Conservation (phyloP, 805 yeast genomes). For the Martiniozyma abietophila region DNA sequence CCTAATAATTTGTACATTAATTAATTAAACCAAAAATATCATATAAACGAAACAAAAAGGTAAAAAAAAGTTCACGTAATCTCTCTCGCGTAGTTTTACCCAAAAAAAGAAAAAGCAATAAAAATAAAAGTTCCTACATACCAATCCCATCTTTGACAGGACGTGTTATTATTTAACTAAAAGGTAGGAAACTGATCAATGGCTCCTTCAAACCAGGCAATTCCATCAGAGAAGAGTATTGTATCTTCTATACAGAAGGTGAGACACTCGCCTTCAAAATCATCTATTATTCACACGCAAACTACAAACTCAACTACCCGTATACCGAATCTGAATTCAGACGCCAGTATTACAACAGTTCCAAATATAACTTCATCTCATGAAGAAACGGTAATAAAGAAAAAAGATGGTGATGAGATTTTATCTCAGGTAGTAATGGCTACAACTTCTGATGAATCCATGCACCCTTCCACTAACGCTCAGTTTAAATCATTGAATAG, state of each 20-base stretch:
- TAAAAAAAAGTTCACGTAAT: no score
- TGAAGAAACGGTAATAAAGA: neutral
- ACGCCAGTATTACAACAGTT: neutral
- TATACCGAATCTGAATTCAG: neutral
- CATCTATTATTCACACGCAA: conserved; percentile 4
- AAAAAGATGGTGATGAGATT: neutral
- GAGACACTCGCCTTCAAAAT: conserved; percentile 5
- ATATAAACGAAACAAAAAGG: no score
- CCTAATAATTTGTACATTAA: no score
- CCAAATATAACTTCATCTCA: no score
- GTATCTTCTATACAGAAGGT: conserved; percentile 5
- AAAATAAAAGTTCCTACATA: no score
- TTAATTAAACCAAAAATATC: no score
- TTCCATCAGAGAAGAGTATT: conserved; percentile 3
- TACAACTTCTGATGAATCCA: neutral
- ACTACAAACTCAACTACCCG: neutral
- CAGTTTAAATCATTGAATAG: neutral
- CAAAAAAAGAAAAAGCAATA: no score
- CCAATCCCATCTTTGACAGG: no score
- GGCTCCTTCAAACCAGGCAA: no score
- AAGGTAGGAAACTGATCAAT: no score
- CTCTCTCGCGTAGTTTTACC: no score
- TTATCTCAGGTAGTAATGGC: neutral
- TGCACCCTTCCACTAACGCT: neutral
- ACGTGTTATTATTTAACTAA: no score